A percentile compares a stretch with the other conserved stretches of the same genome.
phyloP scores from a whole-genome alignment of 2,329 filamentous ascomycete genomes.

The Cytospora mali region DNA sequence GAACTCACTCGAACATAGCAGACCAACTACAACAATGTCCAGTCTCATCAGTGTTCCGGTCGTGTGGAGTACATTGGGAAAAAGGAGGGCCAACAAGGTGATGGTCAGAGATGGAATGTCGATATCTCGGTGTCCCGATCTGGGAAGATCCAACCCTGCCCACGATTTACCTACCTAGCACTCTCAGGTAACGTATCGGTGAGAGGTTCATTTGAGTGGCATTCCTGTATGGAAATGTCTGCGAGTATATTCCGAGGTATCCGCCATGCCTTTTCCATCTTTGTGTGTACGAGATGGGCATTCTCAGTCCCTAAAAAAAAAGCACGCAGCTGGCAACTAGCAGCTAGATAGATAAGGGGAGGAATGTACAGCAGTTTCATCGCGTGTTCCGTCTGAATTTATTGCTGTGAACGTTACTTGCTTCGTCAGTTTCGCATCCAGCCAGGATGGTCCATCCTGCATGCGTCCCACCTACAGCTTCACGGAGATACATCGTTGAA shows the following conservation, averaged over 20 bases:
- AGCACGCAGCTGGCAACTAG: no score
- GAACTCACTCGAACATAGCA: neutral
- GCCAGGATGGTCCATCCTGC: slow-evolving; percentile 33
- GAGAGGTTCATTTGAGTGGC: slow-evolving; percentile 7
- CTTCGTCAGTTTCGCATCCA: slow-evolving; percentile 37
- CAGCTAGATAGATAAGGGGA: slow-evolving; percentile 18
- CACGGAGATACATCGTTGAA: neutral
- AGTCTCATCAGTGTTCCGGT: neutral
- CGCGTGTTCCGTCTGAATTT: slow-evolving; percentile 31
- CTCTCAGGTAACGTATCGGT: slow-evolving; percentile 11
- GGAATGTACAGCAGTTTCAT: slow-evolving; percentile 39
- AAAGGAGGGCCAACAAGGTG: slow-evolving; percentile 8
- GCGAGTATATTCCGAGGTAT: slow-evolving; percentile 13
- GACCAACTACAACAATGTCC: neutral
- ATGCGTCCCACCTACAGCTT: slow-evolving; percentile 10
- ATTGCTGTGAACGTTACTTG: slow-evolving; percentile 30
- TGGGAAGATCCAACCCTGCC: slow-evolving; percentile 11
- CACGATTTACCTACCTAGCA: no score
- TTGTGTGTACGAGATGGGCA: slow-evolving; percentile 2
- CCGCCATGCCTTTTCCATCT: slow-evolving; percentile 10
- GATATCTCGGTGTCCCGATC: slow-evolving; percentile 2
- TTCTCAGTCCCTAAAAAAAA: slow-evolving; percentile 8
- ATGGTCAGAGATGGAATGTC: neutral
- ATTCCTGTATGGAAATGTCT: slow-evolving; percentile 11
- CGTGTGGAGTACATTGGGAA: neutral